A percentile compares a stretch with the other conserved stretches of the same genome.
Evolutionary conservation across 1,284 basidiomycete genomes (phyloP).

Genomic region (Heterobasidion irregulare): DNA sequence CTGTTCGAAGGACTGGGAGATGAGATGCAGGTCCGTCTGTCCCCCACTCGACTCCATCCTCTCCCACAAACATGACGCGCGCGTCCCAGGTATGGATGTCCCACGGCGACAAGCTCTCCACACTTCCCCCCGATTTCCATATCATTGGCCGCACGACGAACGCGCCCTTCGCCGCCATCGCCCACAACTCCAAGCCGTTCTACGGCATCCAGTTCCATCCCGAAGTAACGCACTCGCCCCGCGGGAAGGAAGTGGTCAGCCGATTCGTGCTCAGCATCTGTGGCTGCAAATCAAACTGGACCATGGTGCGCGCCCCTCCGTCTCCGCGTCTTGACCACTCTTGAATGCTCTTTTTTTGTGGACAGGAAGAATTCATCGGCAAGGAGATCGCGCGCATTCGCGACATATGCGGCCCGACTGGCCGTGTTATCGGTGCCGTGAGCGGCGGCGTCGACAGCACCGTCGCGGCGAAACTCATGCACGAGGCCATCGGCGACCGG

Average conservation of each 20-base stretch:
- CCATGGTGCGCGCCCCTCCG: conserved; percentile 60
- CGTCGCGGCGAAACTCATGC: conserved; percentile 98
- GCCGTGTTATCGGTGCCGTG: conserved; percentile 96
- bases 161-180: conserved; percentile 91
- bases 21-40: conserved; percentile 68
- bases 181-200: conserved; percentile 84
- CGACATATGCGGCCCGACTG: conserved; percentile 90
- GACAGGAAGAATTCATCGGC: conserved; percentile 92
- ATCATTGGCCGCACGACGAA: conserved; percentile 83
- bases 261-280: conserved; percentile 87
- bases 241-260: conserved; percentile 87
- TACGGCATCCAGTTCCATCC: conserved; percentile 99
- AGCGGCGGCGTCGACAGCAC: conserved; percentile 97
- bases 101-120: conserved; percentile 91
- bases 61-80: not conserved
- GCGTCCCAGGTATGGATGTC: conserved; percentile 93
- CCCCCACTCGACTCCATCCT: not conserved
- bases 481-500: conserved; percentile 98
- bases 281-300: conserved; percentile 82
- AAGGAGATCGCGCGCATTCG: conserved; percentile 95
- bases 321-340: conserved; percentile 2
- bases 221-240: conserved; percentile 93
- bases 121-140: conserved; percentile 79
- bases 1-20: conserved; percentile 83
- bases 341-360: not conserved